Percentiles rank a stretch among this genome's conserved stretches.
Evolutionary conservation across 805 yeast species (phyloP).

Genomic region (Cyberlindnera bimundalis): DNA sequence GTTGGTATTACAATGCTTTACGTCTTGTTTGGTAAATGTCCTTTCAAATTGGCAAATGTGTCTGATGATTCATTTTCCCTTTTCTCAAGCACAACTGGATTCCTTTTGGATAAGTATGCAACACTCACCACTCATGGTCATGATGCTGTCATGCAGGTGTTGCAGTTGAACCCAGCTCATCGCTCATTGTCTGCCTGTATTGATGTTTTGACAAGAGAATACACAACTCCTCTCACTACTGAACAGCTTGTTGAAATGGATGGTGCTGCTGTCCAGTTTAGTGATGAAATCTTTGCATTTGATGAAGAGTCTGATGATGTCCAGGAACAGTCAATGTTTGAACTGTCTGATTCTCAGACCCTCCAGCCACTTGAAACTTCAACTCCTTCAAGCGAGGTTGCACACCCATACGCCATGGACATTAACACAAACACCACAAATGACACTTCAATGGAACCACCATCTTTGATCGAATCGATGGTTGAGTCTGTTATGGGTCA

Average conservation of each 20-base stretch:
- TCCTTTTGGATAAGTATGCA: conserved; percentile 72
- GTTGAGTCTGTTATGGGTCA: conserved; percentile 8
- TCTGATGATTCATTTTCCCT: conserved; percentile 66
- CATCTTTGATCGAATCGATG: conserved; percentile 12
- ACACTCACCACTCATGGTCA: conserved; percentile 69
- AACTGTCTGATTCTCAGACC: conserved; percentile 1
- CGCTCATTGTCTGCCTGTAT: conserved; percentile 49
- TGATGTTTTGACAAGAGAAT: conserved; percentile 35
- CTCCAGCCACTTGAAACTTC: not conserved
- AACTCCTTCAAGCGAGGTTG: not conserved
- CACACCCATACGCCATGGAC: not conserved
- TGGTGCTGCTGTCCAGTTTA: conserved; percentile 14
- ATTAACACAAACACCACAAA: not conserved
- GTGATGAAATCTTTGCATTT: conserved; percentile 13
- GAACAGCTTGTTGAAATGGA: conserved; percentile 51
- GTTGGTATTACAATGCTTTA: conserved; percentile 78
- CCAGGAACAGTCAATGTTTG: conserved; percentile 6
- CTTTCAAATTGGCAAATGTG: conserved; percentile 69
- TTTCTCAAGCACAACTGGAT: conserved; percentile 64
- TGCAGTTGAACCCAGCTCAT: conserved; percentile 60
- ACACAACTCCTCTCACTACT: conserved; percentile 47
- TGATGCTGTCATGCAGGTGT: conserved; percentile 61
- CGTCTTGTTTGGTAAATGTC: conserved; percentile 77
- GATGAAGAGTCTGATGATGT: conserved; percentile 4
- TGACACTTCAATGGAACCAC: conserved; percentile 3